These are phyloP conservation scores for Diaporthe vexans DNA, from an alignment of 2,329 filamentous ascomycete species.

Conservation along the genomic window DNA sequence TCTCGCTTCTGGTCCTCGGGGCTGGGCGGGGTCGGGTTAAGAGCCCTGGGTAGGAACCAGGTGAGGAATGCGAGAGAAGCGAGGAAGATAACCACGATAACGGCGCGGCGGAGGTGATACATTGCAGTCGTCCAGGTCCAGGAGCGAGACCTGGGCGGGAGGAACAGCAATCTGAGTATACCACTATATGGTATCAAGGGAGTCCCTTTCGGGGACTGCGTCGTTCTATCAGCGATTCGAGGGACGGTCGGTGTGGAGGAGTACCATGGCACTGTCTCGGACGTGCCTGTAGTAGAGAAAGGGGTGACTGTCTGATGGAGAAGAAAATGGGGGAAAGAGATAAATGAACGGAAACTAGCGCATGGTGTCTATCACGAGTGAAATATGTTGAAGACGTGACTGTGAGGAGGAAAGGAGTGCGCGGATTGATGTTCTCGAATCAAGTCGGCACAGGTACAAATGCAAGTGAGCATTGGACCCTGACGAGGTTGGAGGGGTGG, in stretches of 20 bases:
- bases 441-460: not conserved
- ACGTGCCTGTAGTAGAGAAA: not conserved
- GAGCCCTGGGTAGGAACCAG: slow-evolving; percentile 65
- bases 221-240: slow-evolving; percentile 32
- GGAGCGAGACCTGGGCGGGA: not conserved
- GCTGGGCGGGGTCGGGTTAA: slow-evolving; percentile 75
- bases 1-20: slow-evolving; percentile 74
- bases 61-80: slow-evolving; percentile 58
- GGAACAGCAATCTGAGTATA: not conserved
- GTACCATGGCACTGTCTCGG: slow-evolving; percentile 33
- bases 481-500: slow-evolving; percentile 4
- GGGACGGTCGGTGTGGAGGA: slow-evolving; percentile 1
- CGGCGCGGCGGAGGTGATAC: slow-evolving; percentile 62
- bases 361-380: slow-evolving; percentile 30
- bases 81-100: slow-evolving; percentile 51
- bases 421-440: not conserved
- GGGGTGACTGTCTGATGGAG: not conserved
- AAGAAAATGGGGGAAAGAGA: not conserved
- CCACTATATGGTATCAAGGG: not conserved
- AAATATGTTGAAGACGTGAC: slow-evolving; percentile 11
- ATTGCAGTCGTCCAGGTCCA: slow-evolving; percentile 48
- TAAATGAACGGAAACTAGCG: slow-evolving; percentile 22
- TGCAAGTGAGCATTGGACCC: slow-evolving; percentile 8
- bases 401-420: not conserved
- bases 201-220: slow-evolving; percentile 12